Conservation (phyloP, 441 rosid species). For the Corymbia citriodora region DNA sequence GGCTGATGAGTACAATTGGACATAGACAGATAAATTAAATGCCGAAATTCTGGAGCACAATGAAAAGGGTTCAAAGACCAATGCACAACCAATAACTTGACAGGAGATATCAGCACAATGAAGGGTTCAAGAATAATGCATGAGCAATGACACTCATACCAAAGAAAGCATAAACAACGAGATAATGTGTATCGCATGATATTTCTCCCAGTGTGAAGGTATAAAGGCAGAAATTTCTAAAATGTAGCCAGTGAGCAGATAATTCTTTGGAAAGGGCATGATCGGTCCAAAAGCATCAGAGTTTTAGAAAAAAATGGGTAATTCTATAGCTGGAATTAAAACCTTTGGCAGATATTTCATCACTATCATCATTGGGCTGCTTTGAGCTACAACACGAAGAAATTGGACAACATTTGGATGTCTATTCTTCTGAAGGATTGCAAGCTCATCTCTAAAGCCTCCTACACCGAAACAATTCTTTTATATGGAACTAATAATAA, state of each 20-base stretch:
- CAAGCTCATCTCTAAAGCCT: slow-evolving; percentile 84
- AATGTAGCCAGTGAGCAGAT: not conserved
- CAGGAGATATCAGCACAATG: too few relatives aligned
- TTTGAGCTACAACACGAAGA: slow-evolving; percentile 93
- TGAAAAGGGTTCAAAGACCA: not conserved
- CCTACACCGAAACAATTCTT: slow-evolving; percentile 26
- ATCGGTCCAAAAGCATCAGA: not conserved
- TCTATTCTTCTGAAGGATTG: slow-evolving; percentile 79
- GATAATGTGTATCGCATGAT: not conserved
- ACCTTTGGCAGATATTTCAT: slow-evolving; percentile 91
- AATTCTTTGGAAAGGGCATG: not conserved
- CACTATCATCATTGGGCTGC: slow-evolving; percentile 97
- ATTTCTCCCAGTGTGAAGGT: not conserved
- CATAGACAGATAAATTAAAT: not conserved
- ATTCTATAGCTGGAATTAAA: not conserved
- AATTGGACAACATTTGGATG: slow-evolving; percentile 96
- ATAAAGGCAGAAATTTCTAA: not conserved
- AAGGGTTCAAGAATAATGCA: not conserved
- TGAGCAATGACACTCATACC: not conserved
- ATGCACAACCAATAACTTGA: too few relatives aligned
- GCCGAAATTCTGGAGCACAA: not conserved
- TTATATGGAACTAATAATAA: not conserved
- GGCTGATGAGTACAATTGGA: not conserved
- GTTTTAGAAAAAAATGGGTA: not conserved
- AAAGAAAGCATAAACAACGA: not conserved